Conservation (phyloP, 2,329 filamentous ascomycete genomes). For the Colletotrichum salicis region DNA sequence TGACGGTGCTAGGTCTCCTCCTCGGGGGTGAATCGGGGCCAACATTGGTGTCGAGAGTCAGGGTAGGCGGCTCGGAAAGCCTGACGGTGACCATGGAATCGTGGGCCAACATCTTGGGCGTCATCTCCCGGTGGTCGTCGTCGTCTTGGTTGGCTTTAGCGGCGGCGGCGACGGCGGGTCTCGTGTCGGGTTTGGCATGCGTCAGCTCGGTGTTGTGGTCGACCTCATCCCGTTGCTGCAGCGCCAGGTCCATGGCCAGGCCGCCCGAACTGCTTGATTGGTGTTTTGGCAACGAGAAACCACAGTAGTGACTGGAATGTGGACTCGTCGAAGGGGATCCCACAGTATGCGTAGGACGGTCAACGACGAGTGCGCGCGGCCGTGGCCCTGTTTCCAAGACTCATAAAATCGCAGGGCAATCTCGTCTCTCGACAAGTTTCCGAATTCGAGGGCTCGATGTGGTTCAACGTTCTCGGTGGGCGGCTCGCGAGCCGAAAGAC, state of each 20-base stretch:
- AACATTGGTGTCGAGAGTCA: constrained; percentile 61
- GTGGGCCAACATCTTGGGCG: constrained; percentile 47
- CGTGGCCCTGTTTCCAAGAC: constrained; percentile 9
- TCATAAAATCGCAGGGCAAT: constrained; percentile 31
- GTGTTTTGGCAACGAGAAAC: constrained; percentile 4
- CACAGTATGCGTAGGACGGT: constrained; percentile 16
- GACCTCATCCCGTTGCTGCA: constrained; percentile 30
- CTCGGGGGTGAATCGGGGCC: constrained; percentile 31
- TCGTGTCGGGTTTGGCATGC: constrained; percentile 34
- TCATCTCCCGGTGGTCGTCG: constrained; percentile 18
- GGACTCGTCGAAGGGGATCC: constrained; percentile 12
- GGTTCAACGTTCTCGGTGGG: constrained; percentile 6
- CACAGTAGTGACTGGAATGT: constrained; percentile 30
- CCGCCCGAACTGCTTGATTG: constrained; percentile 18
- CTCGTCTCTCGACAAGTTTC: constrained; percentile 21
- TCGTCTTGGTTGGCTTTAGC: background rate
- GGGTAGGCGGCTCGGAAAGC: constrained; percentile 70
- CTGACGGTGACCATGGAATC: constrained; percentile 84
- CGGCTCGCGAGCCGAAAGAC: constrained; percentile 18
- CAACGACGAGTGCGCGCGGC: constrained; percentile 20
- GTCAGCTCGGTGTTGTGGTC: constrained; percentile 32
- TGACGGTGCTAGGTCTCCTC: constrained; percentile 36
- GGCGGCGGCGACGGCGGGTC: constrained; percentile 10
- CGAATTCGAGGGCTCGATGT: background rate
- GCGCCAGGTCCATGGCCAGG: constrained; percentile 34